Evolutionary conservation across 352 stramenopile species (phyloP).

Genomic region (Hyaloperonospora arabidopsidis): DNA sequence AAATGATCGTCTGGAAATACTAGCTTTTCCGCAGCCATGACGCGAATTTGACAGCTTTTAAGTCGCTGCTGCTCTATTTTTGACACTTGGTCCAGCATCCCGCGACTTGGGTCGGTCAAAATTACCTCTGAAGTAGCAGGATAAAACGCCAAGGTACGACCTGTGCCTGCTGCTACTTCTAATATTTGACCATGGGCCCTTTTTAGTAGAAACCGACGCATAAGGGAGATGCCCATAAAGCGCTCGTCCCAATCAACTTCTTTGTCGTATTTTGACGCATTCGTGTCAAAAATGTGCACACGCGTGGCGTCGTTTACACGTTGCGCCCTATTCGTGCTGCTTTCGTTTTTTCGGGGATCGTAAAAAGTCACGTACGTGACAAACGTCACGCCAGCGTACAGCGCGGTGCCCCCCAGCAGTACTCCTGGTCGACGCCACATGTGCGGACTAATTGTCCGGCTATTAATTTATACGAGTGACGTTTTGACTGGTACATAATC

Average conservation of each 20-base stretch:
- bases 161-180: constrained; percentile 92
- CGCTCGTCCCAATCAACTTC: constrained; percentile 75
- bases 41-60: constrained; percentile 28
- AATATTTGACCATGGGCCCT: constrained; percentile 74
- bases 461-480: no score
- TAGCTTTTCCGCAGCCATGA: constrained; percentile 58
- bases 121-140: constrained; percentile 30
- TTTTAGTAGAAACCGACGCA: constrained; percentile 74
- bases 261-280: constrained; percentile 67
- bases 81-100: constrained; percentile 66
- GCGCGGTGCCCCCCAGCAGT: constrained; percentile 41
- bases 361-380: constrained; percentile 70
- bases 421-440: constrained; percentile 43
- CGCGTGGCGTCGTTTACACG: constrained; percentile 45
- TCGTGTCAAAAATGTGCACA: constrained; percentile 58
- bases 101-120: constrained; percentile 64
- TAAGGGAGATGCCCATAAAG: constrained; percentile 69
- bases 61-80: constrained; percentile 16
- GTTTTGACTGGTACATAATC: no score
- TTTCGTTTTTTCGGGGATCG: constrained; percentile 37
- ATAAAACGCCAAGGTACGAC: constrained; percentile 91
- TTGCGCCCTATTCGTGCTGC: constrained; percentile 16
- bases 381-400: constrained; percentile 52
- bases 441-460: no score
- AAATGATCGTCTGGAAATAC: constrained; percentile 74